Percentiles rank a stretch among this genome's conserved stretches.
These are phyloP conservation scores for Hibiscus mutabilis DNA, from an alignment of 345 rosid genomes.

Conservation along the genomic window DNA sequence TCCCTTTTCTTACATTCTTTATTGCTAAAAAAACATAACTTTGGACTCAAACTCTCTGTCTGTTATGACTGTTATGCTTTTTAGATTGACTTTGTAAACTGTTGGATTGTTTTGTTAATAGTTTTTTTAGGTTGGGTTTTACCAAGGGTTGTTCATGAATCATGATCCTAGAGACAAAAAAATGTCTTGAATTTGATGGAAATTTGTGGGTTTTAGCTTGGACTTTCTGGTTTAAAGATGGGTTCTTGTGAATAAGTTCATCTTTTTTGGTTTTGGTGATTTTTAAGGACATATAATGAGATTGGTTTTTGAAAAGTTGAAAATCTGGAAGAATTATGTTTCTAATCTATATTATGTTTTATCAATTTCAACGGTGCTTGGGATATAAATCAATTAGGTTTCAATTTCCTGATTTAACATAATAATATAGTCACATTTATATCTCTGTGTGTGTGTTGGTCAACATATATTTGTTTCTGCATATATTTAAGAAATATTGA, in stretches of 20 bases:
- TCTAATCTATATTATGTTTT: no score
- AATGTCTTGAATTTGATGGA: background rate
- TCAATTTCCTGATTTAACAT: background rate
- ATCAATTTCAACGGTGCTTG: background rate
- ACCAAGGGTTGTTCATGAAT: background rate
- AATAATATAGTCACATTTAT: no score
- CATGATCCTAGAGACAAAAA: background rate
- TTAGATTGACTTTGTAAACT: background rate
- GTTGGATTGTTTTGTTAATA: background rate
- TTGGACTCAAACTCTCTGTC: background rate
- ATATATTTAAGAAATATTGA: background rate
- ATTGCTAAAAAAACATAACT: background rate
- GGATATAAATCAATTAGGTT: background rate
- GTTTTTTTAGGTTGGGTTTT: background rate
- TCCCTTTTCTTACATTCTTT: slow-evolving; percentile 1
- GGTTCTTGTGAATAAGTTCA: background rate
- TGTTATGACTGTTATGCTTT: background rate
- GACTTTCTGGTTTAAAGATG: background rate
- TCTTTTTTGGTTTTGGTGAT: background rate
- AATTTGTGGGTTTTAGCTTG: background rate
- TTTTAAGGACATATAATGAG: background rate
- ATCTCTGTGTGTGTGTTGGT: background rate
- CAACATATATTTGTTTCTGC: background rate
- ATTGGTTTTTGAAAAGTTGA: background rate
- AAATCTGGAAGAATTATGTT: background rate